Evolutionary conservation across 768 basidiomycete species (phyloP), one percentile per base, ranked within the genome.

Genomic region (Kwoniella shandongensis): DNA sequence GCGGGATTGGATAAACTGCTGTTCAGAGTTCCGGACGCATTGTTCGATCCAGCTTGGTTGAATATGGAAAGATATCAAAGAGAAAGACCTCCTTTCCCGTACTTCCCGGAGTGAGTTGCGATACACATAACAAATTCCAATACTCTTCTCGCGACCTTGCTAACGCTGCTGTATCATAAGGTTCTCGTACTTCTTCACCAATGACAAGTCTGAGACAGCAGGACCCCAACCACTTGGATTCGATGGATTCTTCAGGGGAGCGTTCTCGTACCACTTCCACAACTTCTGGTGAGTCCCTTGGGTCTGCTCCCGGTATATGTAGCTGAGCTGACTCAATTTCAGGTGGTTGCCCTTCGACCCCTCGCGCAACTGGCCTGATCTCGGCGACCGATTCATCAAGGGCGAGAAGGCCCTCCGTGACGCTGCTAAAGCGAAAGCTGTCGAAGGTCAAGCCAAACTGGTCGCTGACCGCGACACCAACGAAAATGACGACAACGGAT

Each of bases 331-430:
- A 48, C 35, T 54, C 22, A 30, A n/a, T 13, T 35, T 12, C 63
- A 93, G 92, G 92, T 96, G 94, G 94, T 86, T 88, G 62, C 89
- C 93, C 4, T 96, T 97, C 66, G 94, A 99, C 76, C 83, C 88
- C 0, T 78, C 84, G 7, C 86, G 93, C n/a, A 93, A 98, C 74
- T 97, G 86, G 85, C 94, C 94, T 1, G 94, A 97, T 72, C 83
- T 98, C 25, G 94, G 94, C 1, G 79, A 83, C 11, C 83, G 81
- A 17, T 97, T 97, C 75, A 79, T 79, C 20, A 83, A 83, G 12
- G 88, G 87, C 30, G 93, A 97, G 79, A 82, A 81, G 48, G 78
- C 80, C 39, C 85, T 86, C 8, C 86, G 87, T 6, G 77, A 73
- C 13, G 73, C 70, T 29, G 64, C 65, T n/a, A 54, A 59, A 30